A percentile compares a stretch with the other conserved stretches of the same genome.
phyloP scores from a whole-genome alignment of 768 basidiomycete species.

The Coprinopsis cinerea region DNA sequence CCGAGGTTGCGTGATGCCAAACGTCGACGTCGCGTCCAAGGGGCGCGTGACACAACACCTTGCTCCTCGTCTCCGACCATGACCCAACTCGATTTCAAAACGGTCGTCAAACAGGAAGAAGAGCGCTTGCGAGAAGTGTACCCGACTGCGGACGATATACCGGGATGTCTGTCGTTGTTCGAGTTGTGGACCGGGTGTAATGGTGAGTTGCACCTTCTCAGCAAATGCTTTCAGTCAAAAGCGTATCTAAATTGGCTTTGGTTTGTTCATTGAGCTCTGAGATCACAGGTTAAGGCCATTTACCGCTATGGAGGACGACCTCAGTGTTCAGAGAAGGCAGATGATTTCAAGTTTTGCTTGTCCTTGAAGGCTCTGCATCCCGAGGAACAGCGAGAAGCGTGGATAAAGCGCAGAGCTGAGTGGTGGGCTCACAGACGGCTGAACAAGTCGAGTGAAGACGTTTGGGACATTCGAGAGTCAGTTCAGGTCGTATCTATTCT shows the following conservation, averaged over 20 bases:
- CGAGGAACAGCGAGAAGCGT: slow-evolving; percentile 73
- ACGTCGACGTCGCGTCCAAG: slow-evolving; percentile 16
- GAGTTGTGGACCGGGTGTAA: slow-evolving; percentile 71
- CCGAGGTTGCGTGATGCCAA: slow-evolving; percentile 7
- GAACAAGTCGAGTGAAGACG: slow-evolving; percentile 83
- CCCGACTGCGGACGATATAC: slow-evolving; percentile 74
- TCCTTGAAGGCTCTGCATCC: slow-evolving; percentile 71
- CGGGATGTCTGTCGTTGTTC: slow-evolving; percentile 72
- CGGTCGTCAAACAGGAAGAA: slow-evolving; percentile 61
- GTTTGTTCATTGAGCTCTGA: slow-evolving; percentile 46
- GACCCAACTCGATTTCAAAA: slow-evolving; percentile 45
- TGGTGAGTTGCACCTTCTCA: slow-evolving; percentile 45
- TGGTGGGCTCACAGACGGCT: slow-evolving; percentile 88
- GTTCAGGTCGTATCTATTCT: slow-evolving; percentile 23
- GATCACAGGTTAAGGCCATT: slow-evolving; percentile 74
- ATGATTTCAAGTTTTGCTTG: slow-evolving; percentile 95
- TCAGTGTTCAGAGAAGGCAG: slow-evolving; percentile 70
- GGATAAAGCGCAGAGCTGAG: slow-evolving; percentile 83
- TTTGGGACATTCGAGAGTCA: slow-evolving; percentile 87
- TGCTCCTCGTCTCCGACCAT: slow-evolving; percentile 14
- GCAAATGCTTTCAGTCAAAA: slow-evolving; percentile 6
- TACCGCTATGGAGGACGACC: slow-evolving; percentile 79
- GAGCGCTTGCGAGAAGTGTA: slow-evolving; percentile 58
- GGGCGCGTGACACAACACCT: not conserved
- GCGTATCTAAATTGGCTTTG: not conserved